Base-by-base conservation (phyloP, 106 monocot genomes). In the Dendrobium huoshanense region DNA sequence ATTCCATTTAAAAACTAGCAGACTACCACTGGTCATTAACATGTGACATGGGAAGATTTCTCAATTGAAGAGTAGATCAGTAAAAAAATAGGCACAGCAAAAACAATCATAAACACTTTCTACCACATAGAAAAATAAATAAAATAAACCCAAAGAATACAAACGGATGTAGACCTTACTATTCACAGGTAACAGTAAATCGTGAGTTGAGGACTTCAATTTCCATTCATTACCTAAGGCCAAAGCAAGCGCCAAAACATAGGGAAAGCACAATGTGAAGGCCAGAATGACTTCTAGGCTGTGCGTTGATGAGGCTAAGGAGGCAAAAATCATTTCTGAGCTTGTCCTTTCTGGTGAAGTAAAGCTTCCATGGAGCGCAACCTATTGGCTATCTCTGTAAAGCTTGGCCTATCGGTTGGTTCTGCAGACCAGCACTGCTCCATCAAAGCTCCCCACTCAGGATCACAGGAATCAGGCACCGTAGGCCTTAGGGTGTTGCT, bases 341-440 rank as follows among this genome's bases (percentile, higher is more conserved):
- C 31, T 70, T 70, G 70, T n/a, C 37, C 70, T 15, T 70, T 70
- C 70, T 70, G 27, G 11, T 10, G 70, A 9, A 86, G 80, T n/a
- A 89, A 85, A 68, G 91, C 86, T 33, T 88, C 90, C 85, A 96
- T 92, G 7, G 90, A 87, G 1, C 96, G 86, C 81, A 96, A 80
- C 51, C 85, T 82, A 47, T 56, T 78, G 9, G 90, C 91, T 49
- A 96, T 84, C 83, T 91, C 91, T 8, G 92, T 88, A 59, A 96
- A 96, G 80, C 78, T 94, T 45, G 96, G 96, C 72, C 93, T 88
- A 19, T 88, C 85, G 0, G 87, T 90, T 67, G 93, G 90, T 64
- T 96, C 93, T 0, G 90, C 56, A 6, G 96, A 87, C 96, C 93
- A 96, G 79, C 96, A 96, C 79, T 84, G 85, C 79, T 96, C 96